Evolutionary conservation across 371 early-diverging fungal species (phyloP).

Genomic region (Catenaria anguillulae): DNA sequence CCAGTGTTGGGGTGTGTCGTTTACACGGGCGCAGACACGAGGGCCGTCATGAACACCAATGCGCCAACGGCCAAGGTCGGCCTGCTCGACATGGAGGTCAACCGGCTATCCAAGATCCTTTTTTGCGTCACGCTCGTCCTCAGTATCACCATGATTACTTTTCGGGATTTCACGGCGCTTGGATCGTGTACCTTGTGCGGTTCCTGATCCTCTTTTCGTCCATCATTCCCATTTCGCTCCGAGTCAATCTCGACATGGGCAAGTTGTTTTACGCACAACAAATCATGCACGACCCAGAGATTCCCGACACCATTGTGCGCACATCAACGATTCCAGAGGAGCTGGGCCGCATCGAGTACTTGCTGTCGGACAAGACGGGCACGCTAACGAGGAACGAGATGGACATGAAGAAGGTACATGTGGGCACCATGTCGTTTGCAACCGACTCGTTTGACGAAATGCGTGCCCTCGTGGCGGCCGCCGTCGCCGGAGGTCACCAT

Average conservation of each 20-base stretch:
- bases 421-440: constrained; percentile 91
- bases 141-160: constrained; percentile 79
- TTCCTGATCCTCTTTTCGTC: constrained; percentile 95
- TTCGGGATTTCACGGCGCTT: constrained; percentile 73
- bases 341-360: constrained; percentile 90
- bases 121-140: constrained; percentile 67
- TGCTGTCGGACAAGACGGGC: constrained; percentile 98
- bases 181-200: constrained; percentile 82
- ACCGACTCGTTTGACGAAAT: constrained; percentile 82
- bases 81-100: constrained; percentile 84
- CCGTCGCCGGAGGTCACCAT: too few species aligned
- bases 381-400: constrained; percentile 99
- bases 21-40: constrained; percentile 95
- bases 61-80: constrained; percentile 94
- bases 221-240: constrained; percentile 94
- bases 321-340: constrained; percentile 98
- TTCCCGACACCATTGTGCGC: constrained; percentile 79
- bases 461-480: constrained; percentile 30
- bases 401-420: constrained; percentile 93
- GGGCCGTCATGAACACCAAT: constrained; percentile 96
- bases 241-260: constrained; percentile 93
- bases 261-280: constrained; percentile 77
- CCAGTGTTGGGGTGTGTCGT: constrained; percentile 81
- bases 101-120: constrained; percentile 80
- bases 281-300: constrained; percentile 66